Evolutionary conservation across 257 asterid species (phyloP).

Genomic region (Orobanche coerulescens): DNA sequence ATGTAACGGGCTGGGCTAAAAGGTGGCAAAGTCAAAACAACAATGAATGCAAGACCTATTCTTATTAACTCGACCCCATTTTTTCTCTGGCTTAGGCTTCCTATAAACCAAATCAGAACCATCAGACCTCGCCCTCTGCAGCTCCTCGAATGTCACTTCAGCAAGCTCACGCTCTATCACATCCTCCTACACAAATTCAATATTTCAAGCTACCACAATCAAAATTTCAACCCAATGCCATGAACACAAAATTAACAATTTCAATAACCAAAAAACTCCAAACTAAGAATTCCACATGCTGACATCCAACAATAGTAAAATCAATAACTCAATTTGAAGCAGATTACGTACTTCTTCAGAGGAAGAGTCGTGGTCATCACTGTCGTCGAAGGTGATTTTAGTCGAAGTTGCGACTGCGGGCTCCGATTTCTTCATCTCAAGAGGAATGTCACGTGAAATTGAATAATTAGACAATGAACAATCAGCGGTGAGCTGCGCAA

Average conservation of each 20-base stretch:
- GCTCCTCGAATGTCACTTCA: conserved; percentile 82
- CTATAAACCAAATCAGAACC: conserved; percentile 59
- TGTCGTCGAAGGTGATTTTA: conserved; percentile 44
- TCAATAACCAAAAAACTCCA: background rate
- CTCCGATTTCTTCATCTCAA: conserved; percentile 31
- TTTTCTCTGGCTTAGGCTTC: conserved; percentile 39
- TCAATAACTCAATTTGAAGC: background rate
- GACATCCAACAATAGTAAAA: no score
- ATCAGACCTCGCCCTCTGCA: conserved; percentile 75
- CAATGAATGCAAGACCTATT: conserved; percentile 72
- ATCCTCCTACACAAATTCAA: conserved; percentile 32
- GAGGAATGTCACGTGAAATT: no score
- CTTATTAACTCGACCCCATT: conserved; percentile 64
- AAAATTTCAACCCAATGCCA: no score
- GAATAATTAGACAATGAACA: no score
- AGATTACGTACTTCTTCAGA: conserved; percentile 46
- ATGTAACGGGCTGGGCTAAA: no score
- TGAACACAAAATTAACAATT: no score
- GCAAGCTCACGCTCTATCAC: conserved; percentile 64
- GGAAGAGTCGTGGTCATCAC: conserved; percentile 33
- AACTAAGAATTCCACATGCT: no score
- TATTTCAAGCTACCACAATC: no score
- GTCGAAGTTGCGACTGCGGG: conserved; percentile 31
- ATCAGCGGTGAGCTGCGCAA: no score
- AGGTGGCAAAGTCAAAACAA: no score